These are phyloP conservation scores for Ceratocystis colombiana DNA, from an alignment of 2,329 filamentous ascomycete genomes.

Conservation along the genomic window DNA sequence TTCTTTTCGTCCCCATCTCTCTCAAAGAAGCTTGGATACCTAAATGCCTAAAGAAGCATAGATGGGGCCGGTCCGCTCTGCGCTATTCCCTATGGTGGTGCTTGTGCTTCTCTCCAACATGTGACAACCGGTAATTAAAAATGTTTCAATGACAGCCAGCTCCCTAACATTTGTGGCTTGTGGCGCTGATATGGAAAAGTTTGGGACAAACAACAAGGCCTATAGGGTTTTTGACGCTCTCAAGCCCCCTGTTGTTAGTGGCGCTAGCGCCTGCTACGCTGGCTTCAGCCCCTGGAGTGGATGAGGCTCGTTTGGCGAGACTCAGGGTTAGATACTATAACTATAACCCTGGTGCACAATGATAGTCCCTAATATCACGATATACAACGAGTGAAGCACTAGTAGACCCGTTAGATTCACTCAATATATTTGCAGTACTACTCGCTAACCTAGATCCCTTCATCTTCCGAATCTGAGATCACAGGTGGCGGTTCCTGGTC, in stretches of 20 bases:
- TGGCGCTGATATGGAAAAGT: not conserved
- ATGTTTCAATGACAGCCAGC: slow-evolving; percentile 3
- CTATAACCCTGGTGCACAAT: not conserved
- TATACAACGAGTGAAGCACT: no score
- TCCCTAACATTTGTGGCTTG: not conserved
- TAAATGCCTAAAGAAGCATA: not conserved
- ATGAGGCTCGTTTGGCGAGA: not conserved
- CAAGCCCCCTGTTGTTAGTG: not conserved
- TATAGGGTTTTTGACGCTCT: not conserved
- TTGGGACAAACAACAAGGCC: not conserved
- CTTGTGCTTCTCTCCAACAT: slow-evolving; percentile 10
- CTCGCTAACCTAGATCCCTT: slow-evolving; percentile 14
- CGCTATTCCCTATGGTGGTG: not conserved
- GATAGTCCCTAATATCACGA: not conserved
- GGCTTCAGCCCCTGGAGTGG: not conserved
- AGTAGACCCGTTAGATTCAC: no score
- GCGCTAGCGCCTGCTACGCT: not conserved
- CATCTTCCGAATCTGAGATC: slow-evolving; percentile 36
- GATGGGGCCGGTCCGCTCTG: not conserved
- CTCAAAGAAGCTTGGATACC: slow-evolving; percentile 12
- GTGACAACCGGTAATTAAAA: slow-evolving; percentile 12
- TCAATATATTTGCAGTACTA: no score
- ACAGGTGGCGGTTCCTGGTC: slow-evolving; percentile 32
- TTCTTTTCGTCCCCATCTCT: not conserved
- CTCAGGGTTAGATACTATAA: not conserved